Evolutionary conservation across 768 basidiomycete genomes (phyloP), one percentile per base, ranked within the genome.

Genomic region (Saitozyma podzolica): DNA sequence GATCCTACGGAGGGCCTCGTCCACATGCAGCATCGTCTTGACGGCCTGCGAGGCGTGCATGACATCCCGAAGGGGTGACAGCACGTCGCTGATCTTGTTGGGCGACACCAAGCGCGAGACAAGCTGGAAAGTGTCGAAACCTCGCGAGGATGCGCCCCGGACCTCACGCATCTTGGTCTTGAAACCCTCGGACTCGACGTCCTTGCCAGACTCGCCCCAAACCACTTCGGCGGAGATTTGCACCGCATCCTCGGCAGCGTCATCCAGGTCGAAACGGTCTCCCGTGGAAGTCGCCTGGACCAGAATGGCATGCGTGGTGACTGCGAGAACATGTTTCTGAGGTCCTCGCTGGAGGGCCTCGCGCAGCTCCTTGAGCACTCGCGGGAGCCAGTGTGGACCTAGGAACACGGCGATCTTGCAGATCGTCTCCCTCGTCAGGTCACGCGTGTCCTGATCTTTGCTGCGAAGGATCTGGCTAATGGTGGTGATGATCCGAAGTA

Each of bases 81-180:
- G 84, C 4, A 97, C 81, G 40, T 84, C 84, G 65, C 87, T 88
- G 77, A 97, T 86, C 68, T 88, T 87, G 16, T 80, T 72, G 1
- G 94, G 90, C 0, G 90, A 88, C 63, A 94, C 85, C 69, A 85
- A 83, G 65, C 87, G 88, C 9, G 95, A 89, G 40, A 91, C 80
- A 61, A 92, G 84, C 13, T 87, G 85, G 71, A 96, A 92, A 0
- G 90, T 87, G 74, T 98, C 92, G 40, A 95, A 81, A 2, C 89
- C 92, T 74, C 87, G 87, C n/a, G 90, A 86, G 2, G 87, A 84
- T 29, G 91, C 92, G 9, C 86, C 84, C 40, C 87, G 84, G 39
- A 94, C 95, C 81, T 99, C 95, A 19, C 89, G 85, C 86, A 92
- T 90, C 79, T 90, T 93, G 16, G 92, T 93, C 81, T 88, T 91